Conservation (phyloP, 495 filamentous ascomycete genomes). For the Talaromyces thailandensis region DNA sequence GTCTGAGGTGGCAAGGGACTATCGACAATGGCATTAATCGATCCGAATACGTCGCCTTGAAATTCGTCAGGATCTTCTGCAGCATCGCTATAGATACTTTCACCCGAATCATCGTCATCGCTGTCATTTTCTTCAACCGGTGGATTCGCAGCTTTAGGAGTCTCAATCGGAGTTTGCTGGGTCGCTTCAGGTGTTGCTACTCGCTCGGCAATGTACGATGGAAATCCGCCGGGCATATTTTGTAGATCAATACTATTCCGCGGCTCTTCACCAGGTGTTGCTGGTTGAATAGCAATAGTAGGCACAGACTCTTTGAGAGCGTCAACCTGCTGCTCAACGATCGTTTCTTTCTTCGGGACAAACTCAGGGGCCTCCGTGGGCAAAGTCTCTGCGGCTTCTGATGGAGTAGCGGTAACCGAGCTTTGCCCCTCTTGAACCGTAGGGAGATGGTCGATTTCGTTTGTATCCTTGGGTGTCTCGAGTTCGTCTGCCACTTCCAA, state of each 20-base stretch:
- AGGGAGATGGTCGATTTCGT: not conserved
- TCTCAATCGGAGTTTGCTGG: not conserved
- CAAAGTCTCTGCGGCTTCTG: conserved; percentile 42
- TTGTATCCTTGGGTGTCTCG: not conserved
- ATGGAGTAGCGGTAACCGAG: conserved; percentile 17
- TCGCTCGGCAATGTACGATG: conserved; percentile 8
- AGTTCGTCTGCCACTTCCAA: not conserved
- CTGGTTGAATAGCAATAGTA: conserved; percentile 36
- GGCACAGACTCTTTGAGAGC: conserved; percentile 21
- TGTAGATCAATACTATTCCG: conserved; percentile 26
- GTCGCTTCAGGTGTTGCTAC: not conserved
- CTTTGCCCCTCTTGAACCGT: conserved; percentile 31
- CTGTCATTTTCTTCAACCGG: conserved; percentile 15
- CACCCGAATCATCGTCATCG: conserved; percentile 42
- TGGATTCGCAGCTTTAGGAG: not conserved
- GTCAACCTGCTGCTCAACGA: not conserved
- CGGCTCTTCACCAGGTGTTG: conserved; percentile 35
- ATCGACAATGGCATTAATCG: conserved; percentile 76
- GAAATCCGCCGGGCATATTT: conserved; percentile 28
- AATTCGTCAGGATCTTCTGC: conserved; percentile 63
- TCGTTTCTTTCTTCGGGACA: conserved; percentile 38
- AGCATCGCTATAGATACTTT: conserved; percentile 82
- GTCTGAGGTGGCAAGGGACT: conserved; percentile 27
- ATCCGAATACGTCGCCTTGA: conserved; percentile 69
- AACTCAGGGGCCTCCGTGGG: conserved; percentile 52